Base-by-base conservation (phyloP, 2,329 filamentous ascomycete genomes). In the Alternaria burnsii region DNA sequence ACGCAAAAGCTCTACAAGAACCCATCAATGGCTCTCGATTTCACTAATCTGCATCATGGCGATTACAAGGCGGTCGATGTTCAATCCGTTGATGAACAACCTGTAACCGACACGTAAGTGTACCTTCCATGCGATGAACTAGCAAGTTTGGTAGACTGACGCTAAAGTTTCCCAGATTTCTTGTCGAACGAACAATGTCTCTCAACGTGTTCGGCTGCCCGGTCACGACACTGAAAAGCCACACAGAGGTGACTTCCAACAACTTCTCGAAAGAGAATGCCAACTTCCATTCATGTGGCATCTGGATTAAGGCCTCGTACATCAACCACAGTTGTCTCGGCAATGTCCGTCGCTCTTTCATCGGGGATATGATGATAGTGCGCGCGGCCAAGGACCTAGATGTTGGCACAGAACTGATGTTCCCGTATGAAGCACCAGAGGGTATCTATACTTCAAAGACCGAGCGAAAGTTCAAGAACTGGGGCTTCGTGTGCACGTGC, bases 1-100 rank as follows among this genome's bases (percentile, higher is more conserved):
- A 69, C 80, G 1, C 83, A 86, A 56, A 86, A 85, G 60, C 56
- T 86, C 16, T 72, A 78, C 30, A 74, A 79, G 12, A 83, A 81
- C 38, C 79, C 81, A 0, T 76, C 74, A 3, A 34, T 76, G 0
- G 63, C 70, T 2, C 26, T 71, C 11, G 57, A 14, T 7, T 80
- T 85, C 55, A 73, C 59, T 2, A 81, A 47, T 72, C 38, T 72
- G 4, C 30, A 70, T 55, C 67, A 80, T 52, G 82, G 82, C 1
- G 69, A 76, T 4, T 84, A 84, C 64, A 56, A 70, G 3, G n/a
- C 75, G 2, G 71, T 72, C 5, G 24, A 68, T 3, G 68, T 71
- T 3, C 8, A 5, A 12, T 30, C 9, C 14, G 62, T 68, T 0
- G 82, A 85, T 63, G 79, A 71, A 3, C 55, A 42, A 2, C 78